Base-by-base conservation (phyloP, 1,284 basidiomycete species). In the Macrocystidia cucumis region DNA sequence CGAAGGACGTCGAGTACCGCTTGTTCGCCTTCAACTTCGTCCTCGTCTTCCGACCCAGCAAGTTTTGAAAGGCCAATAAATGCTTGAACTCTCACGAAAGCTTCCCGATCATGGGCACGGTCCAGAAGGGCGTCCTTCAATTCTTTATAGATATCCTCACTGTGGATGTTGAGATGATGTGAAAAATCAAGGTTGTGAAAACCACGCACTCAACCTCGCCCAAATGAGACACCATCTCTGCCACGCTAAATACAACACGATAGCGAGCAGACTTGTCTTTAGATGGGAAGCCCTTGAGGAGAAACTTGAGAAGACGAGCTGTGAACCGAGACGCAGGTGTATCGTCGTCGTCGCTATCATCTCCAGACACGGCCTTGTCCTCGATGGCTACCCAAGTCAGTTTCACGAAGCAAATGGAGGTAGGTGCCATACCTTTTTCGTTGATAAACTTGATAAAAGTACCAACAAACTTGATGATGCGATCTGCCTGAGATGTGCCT, bases 251-350 rank as follows among this genome's bases (percentile, higher is more conserved):
- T 1, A 88, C 69, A 33, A 82, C 83, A 9, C 92, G 77, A 52
- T 82, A 91, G 2, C 93, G 75, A 20, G 91, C 83, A 37, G 74
- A 72, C 63, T 96, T 97, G 65, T 96, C 87, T 57, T 93, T 97
- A 3, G 91, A 82, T 11, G 68, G 57, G 56, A 92, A 91, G 0
- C 91, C 93, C 38, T 74, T 74, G 37, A 93, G 64, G 17, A 96
- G 69, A 53, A 86, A 84, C 20, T 70, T 72, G 32, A 96, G 65
- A 2, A 96, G 62, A 37, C 72, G 72, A 9, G 72, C 65, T 1
- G 85, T 73, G 49, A 97, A 92, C 18, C 91, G 77, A 1, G 84
- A 74, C 0, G 80, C 74, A 0, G 78, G 65, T 0, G 82, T 82
- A 12, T 84, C 78, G 5, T 79, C 75, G 3, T 79, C 59, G 1